Evolutionary conservation across 2,329 filamentous ascomycete genomes (phyloP), one percentile per base, ranked within the genome.

Genomic region (Microascus cirrosus): DNA sequence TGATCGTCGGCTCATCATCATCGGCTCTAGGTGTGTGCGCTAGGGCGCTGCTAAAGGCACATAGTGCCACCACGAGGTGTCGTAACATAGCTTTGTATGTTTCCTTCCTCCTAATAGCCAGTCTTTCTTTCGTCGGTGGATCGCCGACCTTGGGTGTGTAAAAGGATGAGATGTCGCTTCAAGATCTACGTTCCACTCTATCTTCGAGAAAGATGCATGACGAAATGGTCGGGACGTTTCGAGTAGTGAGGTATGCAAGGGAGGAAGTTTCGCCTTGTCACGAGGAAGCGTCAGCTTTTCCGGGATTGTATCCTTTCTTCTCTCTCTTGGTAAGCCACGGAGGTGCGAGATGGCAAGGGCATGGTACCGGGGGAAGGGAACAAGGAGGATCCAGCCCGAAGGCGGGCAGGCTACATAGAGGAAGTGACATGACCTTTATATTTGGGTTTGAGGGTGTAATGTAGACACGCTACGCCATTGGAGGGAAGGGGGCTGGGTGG

Each of bases 1-100:
- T 42, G 2, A 12, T 7, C 15, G 54, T 57, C 28, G 70, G 1
- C 24, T 32, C 28, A 8, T 4, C 8, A 32, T 32, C 28, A 8
- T 32, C 28, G 28, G 28, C 28, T 32, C 28, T 32, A 8, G 28
- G 8, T 8, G 28, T 32, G 4, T 48, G 13, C 10, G 34, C 45
- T 24, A 18, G 18, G 18, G 36, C 36, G 22, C 20, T 25, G 51
- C 51, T 35, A 12, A 57, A 4, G 28, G 35, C 42, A 35, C 55
- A 45, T 15, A 57, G 55, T 36, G 55, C 50, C 48, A 35, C 48
- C 15, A 45, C 25, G 18, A 57, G 34, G n/a, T 58, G 35, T 22
- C 56, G 56, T 35, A 54, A 45, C 56, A 54, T 53, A 35, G n/a
- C 24, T 12, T 20, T 24, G 39, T 45, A 15, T 15, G 15, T n/a